These are phyloP conservation scores for Ceratocystis eucalypticola DNA, from an alignment of 2,329 filamentous ascomycete species.

Conservation along the genomic window DNA sequence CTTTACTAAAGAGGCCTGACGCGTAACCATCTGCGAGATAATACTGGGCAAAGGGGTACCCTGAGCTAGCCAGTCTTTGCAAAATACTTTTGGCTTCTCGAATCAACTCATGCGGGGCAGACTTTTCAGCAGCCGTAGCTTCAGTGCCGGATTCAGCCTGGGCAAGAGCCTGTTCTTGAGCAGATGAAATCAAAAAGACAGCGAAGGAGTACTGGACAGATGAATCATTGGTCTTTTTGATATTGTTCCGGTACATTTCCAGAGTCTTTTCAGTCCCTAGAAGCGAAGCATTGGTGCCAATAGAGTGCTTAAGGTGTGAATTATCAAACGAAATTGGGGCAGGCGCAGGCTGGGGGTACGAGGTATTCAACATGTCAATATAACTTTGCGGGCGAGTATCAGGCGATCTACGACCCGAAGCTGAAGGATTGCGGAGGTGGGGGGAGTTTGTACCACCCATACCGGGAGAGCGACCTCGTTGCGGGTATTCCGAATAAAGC, in stretches of 20 bases:
- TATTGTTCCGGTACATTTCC: constrained; percentile 93
- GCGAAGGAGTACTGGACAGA: constrained; percentile 94
- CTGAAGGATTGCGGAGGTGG: constrained; percentile 36
- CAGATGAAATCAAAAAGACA: constrained; percentile 80
- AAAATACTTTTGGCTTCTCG: constrained; percentile 82
- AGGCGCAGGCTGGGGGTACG: constrained; percentile 65
- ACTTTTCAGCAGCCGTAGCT: constrained; percentile 28
- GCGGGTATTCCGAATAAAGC: constrained; percentile 52
- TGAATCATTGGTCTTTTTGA: constrained; percentile 89
- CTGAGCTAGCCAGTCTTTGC: constrained; percentile 69
- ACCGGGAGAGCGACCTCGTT: constrained; percentile 48
- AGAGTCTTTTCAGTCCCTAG: constrained; percentile 86
- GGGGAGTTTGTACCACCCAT: constrained; percentile 28
- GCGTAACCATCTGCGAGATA: constrained; percentile 91
- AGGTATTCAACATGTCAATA: constrained; percentile 49
- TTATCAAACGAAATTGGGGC: constrained; percentile 65
- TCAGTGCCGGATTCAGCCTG: constrained; percentile 32
- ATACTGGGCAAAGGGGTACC: constrained; percentile 95
- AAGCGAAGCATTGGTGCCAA: constrained; percentile 82
- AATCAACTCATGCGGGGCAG: constrained; percentile 54
- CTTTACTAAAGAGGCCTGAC: constrained; percentile 89
- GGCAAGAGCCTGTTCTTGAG: constrained; percentile 59
- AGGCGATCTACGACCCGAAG: constrained; percentile 41
- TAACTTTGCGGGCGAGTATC: constrained; percentile 42
- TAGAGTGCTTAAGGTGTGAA: constrained; percentile 58